Percentiles rank a stretch among this genome's conserved stretches.
Evolutionary conservation across 208 protist genomes (phyloP).

Genomic region (Novymonas esmeraldas): DNA sequence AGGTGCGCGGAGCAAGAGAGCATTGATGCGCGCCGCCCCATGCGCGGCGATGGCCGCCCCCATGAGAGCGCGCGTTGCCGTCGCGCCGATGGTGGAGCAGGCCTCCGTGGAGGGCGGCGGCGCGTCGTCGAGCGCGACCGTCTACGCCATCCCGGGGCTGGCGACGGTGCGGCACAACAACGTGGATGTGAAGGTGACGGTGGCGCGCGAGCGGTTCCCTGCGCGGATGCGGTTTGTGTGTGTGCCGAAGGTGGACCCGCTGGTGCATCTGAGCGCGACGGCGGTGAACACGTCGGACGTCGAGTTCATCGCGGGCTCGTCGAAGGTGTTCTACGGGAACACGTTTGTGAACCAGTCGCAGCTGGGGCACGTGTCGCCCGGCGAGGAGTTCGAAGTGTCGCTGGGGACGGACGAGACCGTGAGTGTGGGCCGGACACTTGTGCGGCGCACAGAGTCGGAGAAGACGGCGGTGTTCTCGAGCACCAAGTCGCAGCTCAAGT

Average conservation of each 20-base stretch:
- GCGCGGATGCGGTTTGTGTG: slow-evolving; percentile 41
- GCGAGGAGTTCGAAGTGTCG: slow-evolving; percentile 48
- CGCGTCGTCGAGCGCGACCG: slow-evolving; percentile 32
- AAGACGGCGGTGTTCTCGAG: slow-evolving; percentile 22
- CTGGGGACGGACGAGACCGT: slow-evolving; percentile 54
- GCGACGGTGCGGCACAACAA: slow-evolving; percentile 53
- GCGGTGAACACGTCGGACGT: slow-evolving; percentile 49
- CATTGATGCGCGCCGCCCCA: not conserved
- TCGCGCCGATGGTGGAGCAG: slow-evolving; percentile 25
- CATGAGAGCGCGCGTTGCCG: slow-evolving; percentile 6
- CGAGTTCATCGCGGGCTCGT: slow-evolving; percentile 50
- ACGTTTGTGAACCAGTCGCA: slow-evolving; percentile 50
- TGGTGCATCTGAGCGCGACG: slow-evolving; percentile 41
- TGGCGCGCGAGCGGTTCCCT: slow-evolving; percentile 38
- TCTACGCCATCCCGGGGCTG: slow-evolving; percentile 47
- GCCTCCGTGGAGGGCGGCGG: slow-evolving; percentile 19
- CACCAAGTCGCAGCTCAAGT: slow-evolving; percentile 27
- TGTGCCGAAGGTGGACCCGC: slow-evolving; percentile 39
- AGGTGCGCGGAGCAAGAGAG: not conserved
- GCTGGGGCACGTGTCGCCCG: slow-evolving; percentile 42
- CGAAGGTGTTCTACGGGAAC: slow-evolving; percentile 54
- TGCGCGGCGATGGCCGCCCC: not conserved
- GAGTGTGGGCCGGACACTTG: slow-evolving; percentile 33
- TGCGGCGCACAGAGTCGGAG: slow-evolving; percentile 27
- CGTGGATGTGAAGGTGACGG: slow-evolving; percentile 43